Base-by-base conservation (phyloP, 306 rosid genomes). In the Sesbania bispinosa region DNA sequence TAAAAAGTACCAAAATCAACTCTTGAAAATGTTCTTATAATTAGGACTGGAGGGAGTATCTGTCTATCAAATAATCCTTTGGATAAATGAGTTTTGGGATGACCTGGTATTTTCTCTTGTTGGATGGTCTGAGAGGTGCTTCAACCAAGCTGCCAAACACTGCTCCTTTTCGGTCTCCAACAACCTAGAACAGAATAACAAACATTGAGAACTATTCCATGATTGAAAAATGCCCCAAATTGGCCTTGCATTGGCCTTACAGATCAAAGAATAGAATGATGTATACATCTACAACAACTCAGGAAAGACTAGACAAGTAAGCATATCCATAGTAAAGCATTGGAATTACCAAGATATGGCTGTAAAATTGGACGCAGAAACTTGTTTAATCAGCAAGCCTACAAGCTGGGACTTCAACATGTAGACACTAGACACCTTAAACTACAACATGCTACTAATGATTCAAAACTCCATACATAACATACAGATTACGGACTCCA, bases 101-200 rank as follows among this genome's bases (percentile, higher is more conserved):
- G 76, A 93, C 98, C 98, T 93, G 97, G 81, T 93, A 93, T 82
- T 78, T 87, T 76, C 65, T 90, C 83, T 82, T 90, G 79, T 42
- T 84, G 68, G 89, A 84, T 23, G 97, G 85, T 74, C 69, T 90
- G 21, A 88, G 81, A 32, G 98, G 98, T 59, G 98, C 96, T 81
- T 93, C 98, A 70, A 93, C 86, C 82, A 93, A 77, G 80, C 97
- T 88, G 5, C 96, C 98, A 83, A 93, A 93, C n/a, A 90, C 96
- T 13, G 93, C 97, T 78, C 96, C 98, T 79, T 75, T 81, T 70
- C 77, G 82, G 62, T 93, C 97, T 50, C 96, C 92, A 59, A 93
- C 92, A 84, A 90, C 90, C 98, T 93, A 80, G 50, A 83, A 78
- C 53, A 42, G 23, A 57, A 52, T 55, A 43, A 19, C 63, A 26